These are phyloP conservation scores for Batkoa obscura DNA, from an alignment of 371 early-diverging fungal genomes.

Conservation along the genomic window DNA sequence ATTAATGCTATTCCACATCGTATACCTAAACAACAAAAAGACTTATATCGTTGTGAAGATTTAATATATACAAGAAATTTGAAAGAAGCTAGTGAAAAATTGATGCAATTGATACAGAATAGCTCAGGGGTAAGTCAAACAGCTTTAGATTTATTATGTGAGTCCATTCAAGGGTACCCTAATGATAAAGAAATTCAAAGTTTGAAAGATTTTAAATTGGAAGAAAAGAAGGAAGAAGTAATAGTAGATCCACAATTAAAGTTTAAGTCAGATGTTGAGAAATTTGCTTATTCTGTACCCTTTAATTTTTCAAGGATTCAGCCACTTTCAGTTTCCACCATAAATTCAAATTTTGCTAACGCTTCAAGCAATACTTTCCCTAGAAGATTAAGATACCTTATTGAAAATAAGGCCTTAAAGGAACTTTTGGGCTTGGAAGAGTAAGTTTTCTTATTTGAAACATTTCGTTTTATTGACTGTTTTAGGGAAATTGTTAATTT, in stretches of 20 bases:
- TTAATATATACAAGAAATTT: background rate
- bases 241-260: background rate
- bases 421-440: no score
- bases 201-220: background rate
- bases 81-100: background rate
- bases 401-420: no score
- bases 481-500: background rate
- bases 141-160: background rate
- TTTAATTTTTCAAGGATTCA: background rate
- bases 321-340: background rate
- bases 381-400: background rate
- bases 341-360: background rate
- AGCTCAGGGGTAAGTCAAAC: background rate
- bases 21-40: background rate
- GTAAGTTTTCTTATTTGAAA: background rate
- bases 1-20: background rate
- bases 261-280: background rate
- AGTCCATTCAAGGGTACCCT: background rate
- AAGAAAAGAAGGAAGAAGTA: background rate
- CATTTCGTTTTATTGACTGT: background rate
- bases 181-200: background rate
- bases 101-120: background rate
- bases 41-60: background rate
- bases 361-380: background rate
- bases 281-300: background rate